phyloP scores from a whole-genome alignment of 352 stramenopile species.

The Pythium dissimile region DNA sequence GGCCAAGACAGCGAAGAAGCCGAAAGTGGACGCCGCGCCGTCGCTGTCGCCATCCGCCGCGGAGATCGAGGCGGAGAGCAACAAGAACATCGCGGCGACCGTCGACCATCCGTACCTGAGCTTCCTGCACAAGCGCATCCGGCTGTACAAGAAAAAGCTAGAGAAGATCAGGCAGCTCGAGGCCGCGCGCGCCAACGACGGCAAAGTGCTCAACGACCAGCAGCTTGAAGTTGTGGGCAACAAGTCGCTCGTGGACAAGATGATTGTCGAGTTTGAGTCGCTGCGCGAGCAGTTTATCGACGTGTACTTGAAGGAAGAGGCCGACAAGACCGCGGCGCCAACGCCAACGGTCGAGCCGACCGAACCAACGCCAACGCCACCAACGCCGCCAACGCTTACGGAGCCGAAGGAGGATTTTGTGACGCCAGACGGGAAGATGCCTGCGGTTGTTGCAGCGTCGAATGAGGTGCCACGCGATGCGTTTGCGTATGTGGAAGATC shows the following conservation, averaged over 20 bases:
- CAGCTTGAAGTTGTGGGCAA: conserved; percentile 66
- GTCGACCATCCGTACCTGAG: conserved; percentile 78
- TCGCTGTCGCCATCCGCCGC: not conserved
- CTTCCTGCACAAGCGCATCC: conserved; percentile 80
- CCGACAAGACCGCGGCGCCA: too few species aligned
- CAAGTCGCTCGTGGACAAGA: conserved; percentile 70
- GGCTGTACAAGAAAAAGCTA: conserved; percentile 81
- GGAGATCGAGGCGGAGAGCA: conserved; percentile 28
- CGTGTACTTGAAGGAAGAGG: conserved; percentile 47
- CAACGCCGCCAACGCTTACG: not conserved
- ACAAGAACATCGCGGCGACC: conserved; percentile 33
- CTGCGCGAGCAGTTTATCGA: conserved; percentile 77
- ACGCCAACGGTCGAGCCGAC: too few species aligned
- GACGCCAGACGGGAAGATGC: not conserved
- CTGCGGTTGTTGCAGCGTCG: conserved; percentile 5
- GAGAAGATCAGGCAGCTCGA: conserved; percentile 81
- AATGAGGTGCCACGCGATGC: conserved; percentile 10
- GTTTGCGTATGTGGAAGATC: conserved; percentile 55
- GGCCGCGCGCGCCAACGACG: conserved; percentile 32
- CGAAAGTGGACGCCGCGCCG: conserved; percentile 10
- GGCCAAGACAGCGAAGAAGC: conserved; percentile 31
- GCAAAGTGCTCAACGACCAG: conserved; percentile 74
- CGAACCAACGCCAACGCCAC: not conserved
- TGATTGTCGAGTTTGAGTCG: conserved; percentile 67
- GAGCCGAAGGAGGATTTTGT: not conserved